Conservation (phyloP, 2,329 filamentous ascomycete species). For the Penicillium sp. region DNA sequence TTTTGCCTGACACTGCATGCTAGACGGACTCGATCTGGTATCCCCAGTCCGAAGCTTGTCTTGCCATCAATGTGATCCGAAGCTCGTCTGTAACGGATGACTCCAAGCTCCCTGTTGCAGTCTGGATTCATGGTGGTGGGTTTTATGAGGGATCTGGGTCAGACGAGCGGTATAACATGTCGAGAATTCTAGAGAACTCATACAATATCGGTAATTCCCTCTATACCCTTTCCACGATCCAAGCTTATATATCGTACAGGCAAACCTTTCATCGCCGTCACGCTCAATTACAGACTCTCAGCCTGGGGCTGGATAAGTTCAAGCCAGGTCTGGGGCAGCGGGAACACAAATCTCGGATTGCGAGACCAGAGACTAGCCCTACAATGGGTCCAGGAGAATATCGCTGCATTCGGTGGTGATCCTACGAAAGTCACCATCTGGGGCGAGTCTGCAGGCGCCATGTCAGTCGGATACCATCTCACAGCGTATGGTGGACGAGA, state of each 20-base stretch:
- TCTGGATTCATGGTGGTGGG: conserved; percentile 65
- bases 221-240: neutral
- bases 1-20: neutral
- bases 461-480: conserved; percentile 53
- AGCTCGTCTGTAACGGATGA: conserved; percentile 40
- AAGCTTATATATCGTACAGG: conserved; percentile 8
- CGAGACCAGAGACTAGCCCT: conserved; percentile 40
- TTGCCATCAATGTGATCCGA: conserved; percentile 63
- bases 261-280: conserved; percentile 56
- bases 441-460: conserved; percentile 59
- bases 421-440: conserved; percentile 46
- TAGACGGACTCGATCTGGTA: conserved; percentile 39
- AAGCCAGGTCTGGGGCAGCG: conserved; percentile 42
- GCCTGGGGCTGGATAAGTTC: conserved; percentile 56
- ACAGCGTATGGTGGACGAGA: conserved; percentile 57
- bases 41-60: conserved; percentile 56
- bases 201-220: conserved; percentile 44
- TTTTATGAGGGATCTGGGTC: conserved; percentile 51
- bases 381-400: conserved; percentile 41
- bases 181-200: conserved; percentile 58
- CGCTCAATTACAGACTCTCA: conserved; percentile 56
- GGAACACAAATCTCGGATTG: conserved; percentile 59
- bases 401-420: conserved; percentile 36
- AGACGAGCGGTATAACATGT: conserved; percentile 64
- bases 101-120: conserved; percentile 54